phyloP scores from a whole-genome alignment of 352 stramenopile genomes.

The Achlya hypogyna region DNA sequence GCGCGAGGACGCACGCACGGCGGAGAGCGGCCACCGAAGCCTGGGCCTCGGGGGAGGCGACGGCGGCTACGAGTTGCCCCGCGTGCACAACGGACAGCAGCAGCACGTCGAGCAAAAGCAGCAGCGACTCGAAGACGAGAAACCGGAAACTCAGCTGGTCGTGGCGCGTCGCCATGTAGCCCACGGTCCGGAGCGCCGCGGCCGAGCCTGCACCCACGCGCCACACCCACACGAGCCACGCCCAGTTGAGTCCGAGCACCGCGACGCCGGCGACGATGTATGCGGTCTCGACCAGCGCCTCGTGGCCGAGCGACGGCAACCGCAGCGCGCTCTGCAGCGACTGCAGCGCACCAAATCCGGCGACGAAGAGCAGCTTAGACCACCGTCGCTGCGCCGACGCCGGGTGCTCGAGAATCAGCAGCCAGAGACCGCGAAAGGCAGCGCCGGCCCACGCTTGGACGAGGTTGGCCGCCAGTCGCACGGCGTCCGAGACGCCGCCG shows the following conservation, averaged over 20 bases:
- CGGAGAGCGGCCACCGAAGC: neutral
- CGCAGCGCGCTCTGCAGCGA: slow-evolving; percentile 50
- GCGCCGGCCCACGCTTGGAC: slow-evolving; percentile 63
- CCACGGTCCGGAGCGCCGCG: slow-evolving; percentile 47
- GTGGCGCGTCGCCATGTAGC: slow-evolving; percentile 80
- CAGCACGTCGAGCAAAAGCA: slow-evolving; percentile 68
- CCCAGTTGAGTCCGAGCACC: slow-evolving; percentile 44
- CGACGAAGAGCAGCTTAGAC: slow-evolving; percentile 34
- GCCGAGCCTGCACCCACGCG: slow-evolving; percentile 45
- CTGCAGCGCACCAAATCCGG: slow-evolving; percentile 41
- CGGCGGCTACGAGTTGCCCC: slow-evolving; percentile 42
- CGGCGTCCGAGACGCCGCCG: slow-evolving; percentile 41
- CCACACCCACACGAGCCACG: slow-evolving; percentile 68
- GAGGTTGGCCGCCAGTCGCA: slow-evolving; percentile 48
- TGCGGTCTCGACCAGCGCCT: slow-evolving; percentile 23
- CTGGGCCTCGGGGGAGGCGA: slow-evolving; percentile 27
- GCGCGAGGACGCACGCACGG: neutral
- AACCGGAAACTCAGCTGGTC: slow-evolving; percentile 85
- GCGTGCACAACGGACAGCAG: slow-evolving; percentile 59
- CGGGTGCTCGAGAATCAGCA: slow-evolving; percentile 74
- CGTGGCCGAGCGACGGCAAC: slow-evolving; percentile 35
- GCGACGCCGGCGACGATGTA: slow-evolving; percentile 62
- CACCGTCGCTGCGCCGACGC: slow-evolving; percentile 20
- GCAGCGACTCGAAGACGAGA: slow-evolving; percentile 56
- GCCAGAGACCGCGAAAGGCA: slow-evolving; percentile 72